Evolutionary conservation across 306 rosid species (phyloP), one percentile per base, ranked within the genome.

Genomic region (Sesbania bispinosa): DNA sequence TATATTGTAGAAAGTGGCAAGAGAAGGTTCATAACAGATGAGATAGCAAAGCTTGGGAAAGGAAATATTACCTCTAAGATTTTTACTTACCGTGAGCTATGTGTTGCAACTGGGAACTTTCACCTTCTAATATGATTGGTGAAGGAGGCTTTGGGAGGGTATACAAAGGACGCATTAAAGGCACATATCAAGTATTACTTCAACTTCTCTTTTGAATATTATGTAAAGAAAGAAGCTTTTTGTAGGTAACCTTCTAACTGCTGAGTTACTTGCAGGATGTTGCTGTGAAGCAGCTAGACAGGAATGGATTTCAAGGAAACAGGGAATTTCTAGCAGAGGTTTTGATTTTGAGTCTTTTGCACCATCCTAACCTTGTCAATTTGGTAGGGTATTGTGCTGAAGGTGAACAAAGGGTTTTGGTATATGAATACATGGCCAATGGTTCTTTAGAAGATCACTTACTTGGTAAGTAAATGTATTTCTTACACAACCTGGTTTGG

Each of bases 91-190:
- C 77, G 74, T 1, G 98, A 93, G 33, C 74, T 93, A 33, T 84
- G 88, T 1, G 72, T 11, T n/a, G 93, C 96, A 11, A 90, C 98
- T 3, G 73, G 85, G 46, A 93, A 93, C 78, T 93, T 93, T 85
- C 76, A 80, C 62, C 77, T 9, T 59, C 84, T 7, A 81, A 87
- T 57, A 80, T 90, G 53, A 77, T 93, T 11, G 98, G 98, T 0
- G 98, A 93, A 85, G 98, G 98, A 7, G 98, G 98, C 30, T 90
- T 93, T 65, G 98, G 98, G 26, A 83, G 98, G 46, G 98, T 93
- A 7, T 93, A 90, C 80, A 85, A 79, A 76, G 98, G 98, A 59
- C 10, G 9, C 10, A 7, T 92, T 24, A 78, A 81, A 32, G 14
- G 50, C 78, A 81, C 78, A 50, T n/a, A 81, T 54, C 88, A 87